These are phyloP conservation scores for Alternaria dauci DNA, from an alignment of 2,329 filamentous ascomycete genomes.

Conservation along the genomic window DNA sequence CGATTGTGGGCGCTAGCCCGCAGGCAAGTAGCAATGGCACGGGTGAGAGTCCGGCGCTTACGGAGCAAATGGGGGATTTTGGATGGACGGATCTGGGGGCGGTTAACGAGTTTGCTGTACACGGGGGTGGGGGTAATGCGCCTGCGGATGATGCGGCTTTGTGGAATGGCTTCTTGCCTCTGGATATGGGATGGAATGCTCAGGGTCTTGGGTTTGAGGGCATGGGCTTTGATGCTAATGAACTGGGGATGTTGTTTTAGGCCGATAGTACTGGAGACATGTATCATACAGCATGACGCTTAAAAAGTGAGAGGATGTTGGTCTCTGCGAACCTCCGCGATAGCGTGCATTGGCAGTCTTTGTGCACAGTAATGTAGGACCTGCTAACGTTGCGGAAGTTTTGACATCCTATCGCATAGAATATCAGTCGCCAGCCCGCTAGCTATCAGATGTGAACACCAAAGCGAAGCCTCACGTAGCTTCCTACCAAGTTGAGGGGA, in stretches of 20 bases:
- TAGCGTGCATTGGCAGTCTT: neutral
- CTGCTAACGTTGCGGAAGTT: neutral
- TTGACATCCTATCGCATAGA: neutral
- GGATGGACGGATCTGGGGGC: slow-evolving; percentile 59
- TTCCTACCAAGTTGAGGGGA: neutral
- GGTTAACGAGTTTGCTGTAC: slow-evolving; percentile 59
- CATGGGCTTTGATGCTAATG: slow-evolving; percentile 36
- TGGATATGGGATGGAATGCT: slow-evolving; percentile 50
- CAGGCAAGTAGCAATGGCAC: slow-evolving; percentile 52
- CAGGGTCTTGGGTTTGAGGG: slow-evolving; percentile 45
- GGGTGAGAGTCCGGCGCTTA: slow-evolving; percentile 53
- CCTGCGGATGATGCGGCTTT: slow-evolving; percentile 38
- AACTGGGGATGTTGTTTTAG: slow-evolving; percentile 41
- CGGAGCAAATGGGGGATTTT: slow-evolving; percentile 59
- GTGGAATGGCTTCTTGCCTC: slow-evolving; percentile 49
- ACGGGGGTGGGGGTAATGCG: slow-evolving; percentile 48
- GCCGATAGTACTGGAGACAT: neutral
- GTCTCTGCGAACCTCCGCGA: neutral
- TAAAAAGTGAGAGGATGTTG: neutral
- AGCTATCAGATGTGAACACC: neutral
- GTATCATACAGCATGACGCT: neutral
- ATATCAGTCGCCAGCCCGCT: neutral
- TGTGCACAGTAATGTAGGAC: neutral
- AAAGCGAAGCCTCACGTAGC: neutral
- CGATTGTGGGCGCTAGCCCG: slow-evolving; percentile 31